Conservation (phyloP, 441 rosid genomes). For the Daphne laureola region DNA sequence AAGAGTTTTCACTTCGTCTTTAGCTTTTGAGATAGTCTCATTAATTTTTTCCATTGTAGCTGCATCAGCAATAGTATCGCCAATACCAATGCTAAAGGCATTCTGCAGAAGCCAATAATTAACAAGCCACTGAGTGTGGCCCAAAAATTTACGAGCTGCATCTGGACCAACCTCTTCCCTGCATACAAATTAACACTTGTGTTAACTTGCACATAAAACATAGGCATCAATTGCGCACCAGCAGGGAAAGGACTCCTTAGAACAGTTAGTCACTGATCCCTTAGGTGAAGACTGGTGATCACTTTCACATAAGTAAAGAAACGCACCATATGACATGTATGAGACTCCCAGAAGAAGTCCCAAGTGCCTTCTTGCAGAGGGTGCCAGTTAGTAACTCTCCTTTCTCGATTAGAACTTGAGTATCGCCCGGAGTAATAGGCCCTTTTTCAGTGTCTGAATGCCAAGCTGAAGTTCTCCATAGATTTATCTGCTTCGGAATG, state of each 20-base stretch:
- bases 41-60: conserved; percentile 93
- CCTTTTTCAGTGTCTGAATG: conserved; percentile 79
- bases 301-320: background rate
- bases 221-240: too few relatives aligned
- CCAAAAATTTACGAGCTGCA: conserved; percentile 98
- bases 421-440: conserved; percentile 86
- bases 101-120: conserved; percentile 98
- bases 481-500: conserved; percentile 96
- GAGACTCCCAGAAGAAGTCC: conserved; percentile 91
- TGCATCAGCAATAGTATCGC: conserved; percentile 99
- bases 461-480: conserved; percentile 91
- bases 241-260: too few relatives aligned
- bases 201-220: too few relatives aligned
- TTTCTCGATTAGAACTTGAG: conserved; percentile 87
- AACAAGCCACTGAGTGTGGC: conserved; percentile 99
- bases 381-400: conserved; percentile 93
- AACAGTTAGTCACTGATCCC: too few relatives aligned
- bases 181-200: background rate
- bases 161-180: conserved; percentile 99
- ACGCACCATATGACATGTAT: conserved; percentile 94
- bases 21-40: conserved; percentile 78
- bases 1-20: conserved; percentile 76
- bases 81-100: conserved; percentile 98
- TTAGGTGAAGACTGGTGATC: background rate
- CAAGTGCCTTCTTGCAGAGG: conserved; percentile 96